Conservation (phyloP, 2,329 filamentous ascomycete species). For the Aspergillus sergii region DNA sequence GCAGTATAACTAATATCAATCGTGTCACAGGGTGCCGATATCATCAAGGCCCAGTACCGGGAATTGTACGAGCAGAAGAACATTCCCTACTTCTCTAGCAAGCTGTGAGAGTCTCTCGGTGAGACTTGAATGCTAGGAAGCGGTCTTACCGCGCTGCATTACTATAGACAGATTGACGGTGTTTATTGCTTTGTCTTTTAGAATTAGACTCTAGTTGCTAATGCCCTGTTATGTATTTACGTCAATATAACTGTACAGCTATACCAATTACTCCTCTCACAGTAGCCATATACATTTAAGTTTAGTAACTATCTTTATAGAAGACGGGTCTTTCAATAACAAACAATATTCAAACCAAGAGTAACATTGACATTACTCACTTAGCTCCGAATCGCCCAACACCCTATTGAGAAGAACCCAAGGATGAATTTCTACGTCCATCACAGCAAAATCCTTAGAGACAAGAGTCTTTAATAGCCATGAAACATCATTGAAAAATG, state of each 20-base stretch:
- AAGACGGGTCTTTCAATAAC: neutral
- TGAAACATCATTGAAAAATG: no score
- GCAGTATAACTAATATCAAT: constrained; percentile 2
- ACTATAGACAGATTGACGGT: neutral
- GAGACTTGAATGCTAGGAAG: neutral
- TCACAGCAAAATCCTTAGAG: no score
- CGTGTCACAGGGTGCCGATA: constrained; percentile 27
- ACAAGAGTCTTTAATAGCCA: no score
- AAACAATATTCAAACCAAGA: neutral
- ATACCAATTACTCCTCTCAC: neutral
- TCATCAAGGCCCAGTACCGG: constrained; percentile 30
- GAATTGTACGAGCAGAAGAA: constrained; percentile 27
- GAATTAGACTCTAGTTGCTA: neutral
- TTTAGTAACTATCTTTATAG: neutral
- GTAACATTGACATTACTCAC: no score
- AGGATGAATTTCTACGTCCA: no score
- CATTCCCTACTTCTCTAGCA: constrained; percentile 24
- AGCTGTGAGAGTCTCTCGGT: constrained; percentile 6
- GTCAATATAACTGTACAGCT: neutral
- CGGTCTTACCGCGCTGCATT: neutral
- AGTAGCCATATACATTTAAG: neutral
- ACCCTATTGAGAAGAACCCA: no score
- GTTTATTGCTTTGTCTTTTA: neutral
- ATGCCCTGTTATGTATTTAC: neutral
- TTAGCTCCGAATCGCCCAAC: no score